phyloP scores from a whole-genome alignment of 495 filamentous ascomycete genomes.

The Staphylotrichum tortipilum region DNA sequence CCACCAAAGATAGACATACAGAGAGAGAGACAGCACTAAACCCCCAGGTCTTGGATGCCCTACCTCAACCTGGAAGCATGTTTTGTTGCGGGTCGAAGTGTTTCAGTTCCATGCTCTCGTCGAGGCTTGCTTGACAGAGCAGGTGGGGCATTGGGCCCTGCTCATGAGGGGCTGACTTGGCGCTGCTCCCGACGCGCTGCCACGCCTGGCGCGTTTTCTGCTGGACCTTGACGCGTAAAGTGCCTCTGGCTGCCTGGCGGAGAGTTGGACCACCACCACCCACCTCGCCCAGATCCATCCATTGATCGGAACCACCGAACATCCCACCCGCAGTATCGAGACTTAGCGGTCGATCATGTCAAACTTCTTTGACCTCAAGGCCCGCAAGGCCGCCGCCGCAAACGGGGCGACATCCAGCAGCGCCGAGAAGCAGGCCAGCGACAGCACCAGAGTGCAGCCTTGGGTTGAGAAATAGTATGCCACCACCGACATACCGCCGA shows the following conservation, averaged over 20 bases:
- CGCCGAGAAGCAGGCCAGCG: constrained; percentile 47
- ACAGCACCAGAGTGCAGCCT: constrained; percentile 63
- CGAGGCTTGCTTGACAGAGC: no score
- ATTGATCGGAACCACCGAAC: neutral
- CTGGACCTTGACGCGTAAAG: constrained; percentile 12
- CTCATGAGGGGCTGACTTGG: neutral
- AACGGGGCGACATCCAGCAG: constrained; percentile 43
- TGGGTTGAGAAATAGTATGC: constrained; percentile 99
- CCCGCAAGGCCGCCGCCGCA: constrained; percentile 72
- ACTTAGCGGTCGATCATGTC: constrained; percentile 41
- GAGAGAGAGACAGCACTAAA: no score
- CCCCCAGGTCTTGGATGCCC: no score
- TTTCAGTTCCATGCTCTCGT: no score
- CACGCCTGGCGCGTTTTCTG: neutral
- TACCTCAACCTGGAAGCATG: no score
- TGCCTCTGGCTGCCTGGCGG: no score
- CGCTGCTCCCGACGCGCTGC: neutral
- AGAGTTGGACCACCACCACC: no score
- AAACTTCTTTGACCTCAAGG: constrained; percentile 92
- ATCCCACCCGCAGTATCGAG: no score
- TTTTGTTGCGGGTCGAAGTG: no score
- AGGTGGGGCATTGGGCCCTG: neutral
- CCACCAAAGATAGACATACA: no score
- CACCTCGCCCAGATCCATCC: neutral
- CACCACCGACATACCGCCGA: no score